Evolutionary conservation across 805 yeast genomes (phyloP), one percentile per base, ranked within the genome.

Genomic region (Naumovozyma dairenensis): DNA sequence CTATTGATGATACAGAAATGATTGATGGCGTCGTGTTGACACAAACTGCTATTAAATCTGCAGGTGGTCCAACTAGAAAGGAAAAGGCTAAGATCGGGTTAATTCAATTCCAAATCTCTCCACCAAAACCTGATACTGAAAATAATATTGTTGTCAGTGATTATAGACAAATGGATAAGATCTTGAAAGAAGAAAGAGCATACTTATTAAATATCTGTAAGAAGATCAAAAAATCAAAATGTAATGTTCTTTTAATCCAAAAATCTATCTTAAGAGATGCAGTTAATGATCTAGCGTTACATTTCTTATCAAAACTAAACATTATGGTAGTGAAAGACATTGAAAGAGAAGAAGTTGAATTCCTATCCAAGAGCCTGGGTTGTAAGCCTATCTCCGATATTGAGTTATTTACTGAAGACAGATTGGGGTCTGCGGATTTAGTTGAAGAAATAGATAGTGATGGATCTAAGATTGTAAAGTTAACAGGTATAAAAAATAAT

Each of bases 121-220:
- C 96, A 16, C 96, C 96, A 45, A 86, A 86, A 57, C 96, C 96
- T 15, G 96, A 86, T 55, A 80, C 93, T 80, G 98, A 92, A 65
- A 92, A 92, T 61, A 89, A 87, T 56, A 89, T 92, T 32, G 94
- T 92, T 37, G 97, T 92, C 35, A 92, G 83, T 55, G 99, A 92
- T 61, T 92, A 92, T 67, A 76, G 98, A 62, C 98, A 92, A 63
- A 92, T 92, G 99, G 99, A 92, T 63, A 92, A 89, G 66, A 92
- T 92, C 48, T 69, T 92, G 56, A 92, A 93, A 57, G 99, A 92
- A 64, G 98, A 92, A 69, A 79, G 99, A 58, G 92, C 95, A 19
- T 92, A 92, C 57, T 66, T 92, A 53, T 72, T 92, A 56, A 89
- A 89, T 59, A 82, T 92, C 57, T 87, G 96, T 68, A 92, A 92